Conservation (phyloP, 371 early-diverging fungal genomes). For the Mucor ambiguus region DNA sequence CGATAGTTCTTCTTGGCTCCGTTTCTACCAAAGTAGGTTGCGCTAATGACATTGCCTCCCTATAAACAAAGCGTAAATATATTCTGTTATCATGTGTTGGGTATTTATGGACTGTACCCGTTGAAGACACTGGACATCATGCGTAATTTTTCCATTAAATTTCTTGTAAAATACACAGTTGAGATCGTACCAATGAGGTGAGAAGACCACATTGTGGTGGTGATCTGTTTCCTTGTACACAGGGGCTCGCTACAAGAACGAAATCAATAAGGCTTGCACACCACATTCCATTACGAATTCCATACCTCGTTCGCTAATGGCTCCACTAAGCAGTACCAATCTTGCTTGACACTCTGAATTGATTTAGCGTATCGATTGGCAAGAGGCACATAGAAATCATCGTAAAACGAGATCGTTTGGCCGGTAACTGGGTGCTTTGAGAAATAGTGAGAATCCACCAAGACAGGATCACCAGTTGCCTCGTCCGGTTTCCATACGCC, state of each 20-base stretch:
- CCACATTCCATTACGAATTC: neutral
- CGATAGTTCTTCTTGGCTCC: slow-evolving; percentile 80
- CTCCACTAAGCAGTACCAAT: slow-evolving; percentile 70
- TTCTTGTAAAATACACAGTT: slow-evolving; percentile 75
- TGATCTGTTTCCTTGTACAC: slow-evolving; percentile 55
- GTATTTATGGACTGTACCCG: slow-evolving; percentile 44
- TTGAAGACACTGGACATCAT: slow-evolving; percentile 75
- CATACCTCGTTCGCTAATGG: slow-evolving; percentile 74
- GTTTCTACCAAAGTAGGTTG: slow-evolving; percentile 79
- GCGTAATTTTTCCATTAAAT: slow-evolving; percentile 73
- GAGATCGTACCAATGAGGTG: slow-evolving; percentile 45
- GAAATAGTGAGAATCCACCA: slow-evolving; percentile 67
- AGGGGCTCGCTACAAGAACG: slow-evolving; percentile 58
- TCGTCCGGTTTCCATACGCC: slow-evolving; percentile 74
- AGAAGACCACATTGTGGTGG: slow-evolving; percentile 66
- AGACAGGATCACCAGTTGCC: slow-evolving; percentile 52
- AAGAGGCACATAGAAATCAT: slow-evolving; percentile 73
- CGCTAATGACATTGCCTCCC: slow-evolving; percentile 71
- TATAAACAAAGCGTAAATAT: slow-evolving; percentile 13
- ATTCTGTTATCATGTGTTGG: neutral
- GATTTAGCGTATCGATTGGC: slow-evolving; percentile 62
- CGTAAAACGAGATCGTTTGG: slow-evolving; percentile 57
- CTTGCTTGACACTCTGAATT: slow-evolving; percentile 57
- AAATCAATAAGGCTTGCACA: neutral
- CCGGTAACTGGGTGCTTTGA: slow-evolving; percentile 62